Conservation (phyloP, 176 grass and related monocot genomes). For the Aegilops umbellulata region DNA sequence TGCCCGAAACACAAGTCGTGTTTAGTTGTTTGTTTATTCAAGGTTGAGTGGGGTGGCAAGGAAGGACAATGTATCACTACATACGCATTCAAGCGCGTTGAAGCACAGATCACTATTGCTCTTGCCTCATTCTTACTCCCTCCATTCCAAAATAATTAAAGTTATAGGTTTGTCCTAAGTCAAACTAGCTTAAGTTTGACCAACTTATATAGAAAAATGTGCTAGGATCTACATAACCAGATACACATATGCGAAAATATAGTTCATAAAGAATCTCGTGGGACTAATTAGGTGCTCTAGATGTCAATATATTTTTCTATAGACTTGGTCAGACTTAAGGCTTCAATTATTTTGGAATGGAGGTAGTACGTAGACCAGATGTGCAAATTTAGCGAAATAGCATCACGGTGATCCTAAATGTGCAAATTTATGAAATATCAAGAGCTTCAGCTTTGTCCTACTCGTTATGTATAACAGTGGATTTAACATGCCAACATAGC, state of each 20-base stretch:
- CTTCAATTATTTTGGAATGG: too few relatives aligned
- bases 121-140: neutral
- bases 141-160: too few relatives aligned
- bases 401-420: neutral
- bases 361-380: neutral
- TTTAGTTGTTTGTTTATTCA: neutral
- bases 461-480: neutral
- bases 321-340: too few relatives aligned
- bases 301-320: too few relatives aligned
- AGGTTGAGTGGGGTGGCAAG: neutral
- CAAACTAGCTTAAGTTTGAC: too few relatives aligned
- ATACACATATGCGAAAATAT: too few relatives aligned
- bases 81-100: neutral
- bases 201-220: too few relatives aligned
- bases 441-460: neutral
- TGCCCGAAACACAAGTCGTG: slow-evolving; percentile 6
- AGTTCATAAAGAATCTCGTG: too few relatives aligned
- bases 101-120: neutral
- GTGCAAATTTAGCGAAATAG: neutral
- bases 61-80: neutral
- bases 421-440: neutral
- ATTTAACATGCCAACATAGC: neutral
- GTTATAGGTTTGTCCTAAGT: too few relatives aligned
- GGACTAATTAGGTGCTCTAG: too few relatives aligned
- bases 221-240: too few relatives aligned